Conservation (phyloP, 495 filamentous ascomycete species). For the Clohesyomyces aquaticus region DNA sequence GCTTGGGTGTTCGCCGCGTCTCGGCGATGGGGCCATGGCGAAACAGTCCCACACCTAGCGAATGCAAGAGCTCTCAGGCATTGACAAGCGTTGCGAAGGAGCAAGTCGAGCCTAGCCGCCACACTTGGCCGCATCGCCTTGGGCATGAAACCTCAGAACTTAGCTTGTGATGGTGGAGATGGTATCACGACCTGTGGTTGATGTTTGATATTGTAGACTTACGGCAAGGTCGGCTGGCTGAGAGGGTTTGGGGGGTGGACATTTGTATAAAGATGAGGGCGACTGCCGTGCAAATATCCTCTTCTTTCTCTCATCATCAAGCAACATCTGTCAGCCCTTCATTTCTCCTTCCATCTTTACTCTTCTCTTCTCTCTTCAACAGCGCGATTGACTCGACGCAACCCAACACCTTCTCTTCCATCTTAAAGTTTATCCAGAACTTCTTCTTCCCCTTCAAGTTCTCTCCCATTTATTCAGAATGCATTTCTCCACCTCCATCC, state of each 20-base stretch:
- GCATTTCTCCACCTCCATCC: not conserved
- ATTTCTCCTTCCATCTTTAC: not conserved
- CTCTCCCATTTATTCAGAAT: not conserved
- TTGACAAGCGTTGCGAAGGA: too few relatives aligned
- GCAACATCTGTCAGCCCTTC: not conserved
- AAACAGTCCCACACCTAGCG: not conserved
- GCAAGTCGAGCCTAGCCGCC: conserved; percentile 10
- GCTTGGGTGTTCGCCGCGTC: not conserved
- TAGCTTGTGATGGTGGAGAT: not conserved
- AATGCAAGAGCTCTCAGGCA: not conserved
- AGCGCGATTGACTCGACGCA: conserved; percentile 12
- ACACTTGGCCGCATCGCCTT: conserved; percentile 4
- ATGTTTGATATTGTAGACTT: not conserved
- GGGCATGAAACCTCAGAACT: conserved; percentile 7
- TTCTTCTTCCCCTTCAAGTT: not conserved
- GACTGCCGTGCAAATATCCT: not conserved
- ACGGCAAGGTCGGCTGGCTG: not conserved
- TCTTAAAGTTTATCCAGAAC: not conserved
- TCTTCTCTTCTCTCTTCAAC: not conserved
- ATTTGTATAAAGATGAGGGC: conserved; percentile 3
- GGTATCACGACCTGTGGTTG: not conserved
- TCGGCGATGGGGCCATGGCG: not conserved
- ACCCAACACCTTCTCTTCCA: not conserved
- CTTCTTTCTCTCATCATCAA: not conserved
- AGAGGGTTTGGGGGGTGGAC: not conserved